Percentiles rank a stretch among this genome's conserved stretches.
These are phyloP conservation scores for Aspergillus udagawae DNA, from an alignment of 2,329 filamentous ascomycete species.

Conservation along the genomic window DNA sequence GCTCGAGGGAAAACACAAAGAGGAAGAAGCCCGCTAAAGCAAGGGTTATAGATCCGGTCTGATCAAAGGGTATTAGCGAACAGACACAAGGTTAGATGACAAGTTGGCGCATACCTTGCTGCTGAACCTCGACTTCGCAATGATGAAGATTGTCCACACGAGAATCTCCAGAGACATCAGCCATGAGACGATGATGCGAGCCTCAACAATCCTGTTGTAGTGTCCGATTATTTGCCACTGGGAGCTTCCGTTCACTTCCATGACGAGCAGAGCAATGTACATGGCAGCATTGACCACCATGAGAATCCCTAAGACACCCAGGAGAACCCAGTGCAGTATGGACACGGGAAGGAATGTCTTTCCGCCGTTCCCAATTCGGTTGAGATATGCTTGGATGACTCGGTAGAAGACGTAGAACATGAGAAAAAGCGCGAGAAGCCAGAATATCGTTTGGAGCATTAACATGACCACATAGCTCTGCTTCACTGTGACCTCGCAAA, in stretches of 20 bases:
- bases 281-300: constrained; percentile 13
- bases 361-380: constrained; percentile 11
- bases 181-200: constrained; percentile 14
- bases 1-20: constrained; percentile 13
- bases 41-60: constrained; percentile 14
- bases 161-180: constrained; percentile 20
- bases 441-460: constrained; percentile 19
- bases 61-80: background rate
- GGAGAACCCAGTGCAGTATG: constrained; percentile 14
- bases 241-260: background rate
- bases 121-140: constrained; percentile 13
- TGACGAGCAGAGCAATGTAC: constrained; percentile 8
- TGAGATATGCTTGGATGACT: constrained; percentile 16
- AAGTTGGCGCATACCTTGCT: constrained; percentile 11
- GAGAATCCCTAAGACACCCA: constrained; percentile 7
- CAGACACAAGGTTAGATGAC: background rate
- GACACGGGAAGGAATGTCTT: constrained; percentile 12
- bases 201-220: constrained; percentile 6
- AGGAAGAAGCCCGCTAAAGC: constrained; percentile 13
- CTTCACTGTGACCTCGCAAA: constrained; percentile 14
- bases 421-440: constrained; percentile 7
- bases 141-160: constrained; percentile 15
- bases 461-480: constrained; percentile 17
- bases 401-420: constrained; percentile 19
- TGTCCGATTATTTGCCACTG: background rate